Evolutionary conservation across 192 early-diverging fungal species (phyloP).

Genomic region (Backusella westeae): DNA sequence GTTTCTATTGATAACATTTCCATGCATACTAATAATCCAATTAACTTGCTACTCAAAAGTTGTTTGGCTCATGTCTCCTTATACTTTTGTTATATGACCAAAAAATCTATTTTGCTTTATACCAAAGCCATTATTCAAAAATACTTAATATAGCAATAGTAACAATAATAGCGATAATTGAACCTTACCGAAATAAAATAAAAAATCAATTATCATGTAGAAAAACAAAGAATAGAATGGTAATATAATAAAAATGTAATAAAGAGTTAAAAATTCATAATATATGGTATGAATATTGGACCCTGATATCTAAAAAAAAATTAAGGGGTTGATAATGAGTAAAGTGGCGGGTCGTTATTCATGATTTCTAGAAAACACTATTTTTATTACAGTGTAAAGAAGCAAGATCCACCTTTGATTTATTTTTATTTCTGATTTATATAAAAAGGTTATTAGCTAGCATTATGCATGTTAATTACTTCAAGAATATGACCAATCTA

Average conservation of each 20-base stretch:
- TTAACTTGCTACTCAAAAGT: background rate
- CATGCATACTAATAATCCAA: background rate
- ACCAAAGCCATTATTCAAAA: background rate
- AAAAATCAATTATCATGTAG: background rate
- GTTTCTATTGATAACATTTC: background rate
- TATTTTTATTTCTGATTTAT: constrained; percentile 2
- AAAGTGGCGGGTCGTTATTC: background rate
- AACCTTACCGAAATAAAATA: too few relatives aligned
- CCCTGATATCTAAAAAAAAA: background rate
- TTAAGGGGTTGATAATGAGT: background rate
- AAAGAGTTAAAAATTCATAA: background rate
- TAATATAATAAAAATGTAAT: background rate
- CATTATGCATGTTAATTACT: constrained; percentile 1
- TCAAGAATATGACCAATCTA: background rate
- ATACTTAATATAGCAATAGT: background rate
- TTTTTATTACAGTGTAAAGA: background rate
- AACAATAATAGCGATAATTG: background rate
- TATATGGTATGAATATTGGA: background rate
- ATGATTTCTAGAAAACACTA: background rate
- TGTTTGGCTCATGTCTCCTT: background rate
- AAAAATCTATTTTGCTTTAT: background rate
- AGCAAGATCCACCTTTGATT: background rate
- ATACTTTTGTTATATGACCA: background rate
- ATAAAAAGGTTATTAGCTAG: constrained; percentile 1
- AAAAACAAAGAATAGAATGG: background rate